Conservation (phyloP, 2,329 filamentous ascomycete genomes). For the Tolypocladium capitatum region DNA sequence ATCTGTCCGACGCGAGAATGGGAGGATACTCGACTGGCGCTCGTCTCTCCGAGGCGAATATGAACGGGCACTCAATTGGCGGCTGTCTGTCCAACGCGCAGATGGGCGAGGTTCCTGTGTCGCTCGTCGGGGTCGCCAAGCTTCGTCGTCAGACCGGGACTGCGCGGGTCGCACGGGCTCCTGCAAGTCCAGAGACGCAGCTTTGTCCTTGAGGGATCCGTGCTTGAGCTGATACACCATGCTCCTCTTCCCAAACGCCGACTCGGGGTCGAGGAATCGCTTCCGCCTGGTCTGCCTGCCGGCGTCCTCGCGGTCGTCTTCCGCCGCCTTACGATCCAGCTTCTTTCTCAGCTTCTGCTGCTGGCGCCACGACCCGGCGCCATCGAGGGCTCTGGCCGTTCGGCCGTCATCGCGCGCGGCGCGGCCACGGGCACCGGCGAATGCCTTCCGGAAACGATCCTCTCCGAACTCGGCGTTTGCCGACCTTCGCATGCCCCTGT, state of each 20-base stretch:
- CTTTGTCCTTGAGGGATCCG: slow-evolving; percentile 21
- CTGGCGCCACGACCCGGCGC: slow-evolving; percentile 16
- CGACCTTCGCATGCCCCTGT: slow-evolving; percentile 46
- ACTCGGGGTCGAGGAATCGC: slow-evolving; percentile 37
- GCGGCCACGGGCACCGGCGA: neutral
- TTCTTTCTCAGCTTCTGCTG: slow-evolving; percentile 38
- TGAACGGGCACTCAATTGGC: neutral
- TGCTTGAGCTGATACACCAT: slow-evolving; percentile 41
- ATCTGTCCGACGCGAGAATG: neutral
- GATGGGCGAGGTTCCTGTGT: neutral
- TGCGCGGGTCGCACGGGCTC: slow-evolving; percentile 11
- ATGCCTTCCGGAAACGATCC: neutral
- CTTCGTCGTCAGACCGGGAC: neutral
- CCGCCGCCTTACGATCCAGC: slow-evolving; percentile 27
- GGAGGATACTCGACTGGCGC: neutral
- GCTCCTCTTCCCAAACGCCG: slow-evolving; percentile 39
- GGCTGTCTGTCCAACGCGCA: neutral
- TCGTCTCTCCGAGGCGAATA: neutral
- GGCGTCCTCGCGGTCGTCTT: slow-evolving; percentile 17
- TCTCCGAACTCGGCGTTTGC: slow-evolving; percentile 18
- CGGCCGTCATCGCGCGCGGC: neutral
- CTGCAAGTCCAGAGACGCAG: slow-evolving; percentile 11
- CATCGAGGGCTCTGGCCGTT: slow-evolving; percentile 16
- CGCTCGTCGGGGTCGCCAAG: neutral
- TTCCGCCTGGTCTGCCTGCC: slow-evolving; percentile 32